Base-by-base conservation (phyloP, 192 early-diverging fungal genomes). In the Backusella australiensis region DNA sequence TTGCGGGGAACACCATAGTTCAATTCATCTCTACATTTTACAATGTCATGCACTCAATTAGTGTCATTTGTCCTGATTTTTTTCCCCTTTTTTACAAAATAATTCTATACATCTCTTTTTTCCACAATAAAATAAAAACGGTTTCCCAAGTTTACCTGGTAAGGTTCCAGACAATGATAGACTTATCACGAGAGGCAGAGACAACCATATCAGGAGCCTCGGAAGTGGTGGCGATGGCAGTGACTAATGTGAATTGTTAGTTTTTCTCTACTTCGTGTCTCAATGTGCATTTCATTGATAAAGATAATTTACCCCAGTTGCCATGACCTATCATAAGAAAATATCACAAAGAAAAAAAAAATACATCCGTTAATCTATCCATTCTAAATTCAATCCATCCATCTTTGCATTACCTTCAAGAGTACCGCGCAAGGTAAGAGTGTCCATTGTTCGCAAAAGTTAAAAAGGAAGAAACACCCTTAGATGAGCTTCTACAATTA, bases 121-220 rank as follows among this genome's bases (percentile, higher is more conserved):
- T 39, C 9, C 2, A 7, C 19, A 36, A n/a, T 36, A 32, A 5
- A 36, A 44, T 44, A 36, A 11, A 11, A 69, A 4, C 3, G 15
- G 15, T 29, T 72, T 71, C 41, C 21, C 39, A 71, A 59, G 11
- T 19, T 67, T 66, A 56, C 72, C 76, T 78, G 82, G 93, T 93
- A 86, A 99, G 88, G 83, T 91, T 87, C 98, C 98, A 99, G 87
- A 99, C 95, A 74, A 99, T 94, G 84, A 99, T 90, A 77, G 95
- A 91, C 95, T 98, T 99, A 93, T 98, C 94, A 86, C 98, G 94
- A 73, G 98, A 99, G 46, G 95, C 93, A 72, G 98, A 96, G 85
- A 99, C 88, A 78, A 99, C 88, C 88, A 96, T 96, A 89, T 98
- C 95, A 75, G 96, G 96, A 83, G 91, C 86, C 91, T 98, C 98